Evolutionary conservation across 257 asterid species (phyloP), one percentile per base, ranked within the genome.

Genomic region (Plantago ovata): DNA sequence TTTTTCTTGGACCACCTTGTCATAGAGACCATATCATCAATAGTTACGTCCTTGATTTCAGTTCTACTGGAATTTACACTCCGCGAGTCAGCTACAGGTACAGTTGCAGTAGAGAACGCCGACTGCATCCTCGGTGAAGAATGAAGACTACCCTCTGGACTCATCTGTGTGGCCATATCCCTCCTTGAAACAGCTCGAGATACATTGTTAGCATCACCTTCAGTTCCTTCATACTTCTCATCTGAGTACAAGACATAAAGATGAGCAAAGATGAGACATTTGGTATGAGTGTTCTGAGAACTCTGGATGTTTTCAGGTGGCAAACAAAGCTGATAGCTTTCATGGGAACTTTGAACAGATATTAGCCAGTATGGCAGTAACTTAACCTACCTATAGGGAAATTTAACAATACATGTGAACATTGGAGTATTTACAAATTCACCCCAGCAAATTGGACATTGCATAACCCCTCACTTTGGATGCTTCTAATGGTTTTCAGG

Each of bases 151-250:
- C 80, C 79, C 72, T 78, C 85, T 0, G 99, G 99, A 67, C 97
- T 93, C 96, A 93, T 93, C 72, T 86, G 97, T 51, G 99, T 86
- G 2, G 95, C 96, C 96, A 93, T 86, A 69, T 93, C 99, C 73
- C 95, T 77, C 69, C 97, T 82, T 15, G 85, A 86, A 60, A 83
- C 80, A 47, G 63, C 77, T 39, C 80, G 79, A 28, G 84, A 74
- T 60, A 78, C 65, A 33, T 65, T 72, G 76, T 77, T 70, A 54
- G 72, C 78, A 20, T 69, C 60, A 72, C 74, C 80, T 53, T 70
- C 76, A 8, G 21, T 19, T 41, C 32, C 74, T n/a, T 83, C 74
- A 19, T 61, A 72, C 59, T 71, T 83, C 62, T 68, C 82, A 56
- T 72, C 94, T 81, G 18, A 23, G 40, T 18, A 9, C 11, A 39